A percentile compares a stretch with the other conserved stretches of the same genome.
These are phyloP conservation scores for Fusarium lyarnte DNA, from an alignment of 2,329 filamentous ascomycete genomes.

Conservation along the genomic window DNA sequence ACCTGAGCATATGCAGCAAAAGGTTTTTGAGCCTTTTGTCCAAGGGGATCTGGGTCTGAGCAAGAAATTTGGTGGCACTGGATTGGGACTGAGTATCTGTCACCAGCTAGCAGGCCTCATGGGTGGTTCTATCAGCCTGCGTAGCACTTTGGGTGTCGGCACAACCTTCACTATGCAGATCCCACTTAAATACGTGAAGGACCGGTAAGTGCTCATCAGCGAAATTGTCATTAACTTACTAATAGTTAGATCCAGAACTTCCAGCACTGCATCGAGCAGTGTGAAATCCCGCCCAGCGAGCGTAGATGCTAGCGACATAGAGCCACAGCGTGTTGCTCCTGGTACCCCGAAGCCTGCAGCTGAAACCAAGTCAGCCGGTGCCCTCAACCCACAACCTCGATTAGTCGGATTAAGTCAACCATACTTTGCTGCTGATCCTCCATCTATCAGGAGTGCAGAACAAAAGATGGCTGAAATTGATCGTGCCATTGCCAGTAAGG, in stretches of 20 bases:
- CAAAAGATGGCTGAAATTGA: conserved; percentile 74
- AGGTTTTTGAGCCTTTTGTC: conserved; percentile 93
- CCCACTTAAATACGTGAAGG: conserved; percentile 79
- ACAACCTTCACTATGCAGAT: conserved; percentile 86
- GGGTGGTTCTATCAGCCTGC: conserved; percentile 78
- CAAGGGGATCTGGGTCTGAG: conserved; percentile 90
- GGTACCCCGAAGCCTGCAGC: conserved; percentile 36
- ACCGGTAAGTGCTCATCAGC: conserved; percentile 52
- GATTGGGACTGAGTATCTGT: conserved; percentile 88
- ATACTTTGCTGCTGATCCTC: conserved; percentile 70
- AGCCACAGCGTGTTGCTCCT: conserved; percentile 46
- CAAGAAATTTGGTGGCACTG: conserved; percentile 90
- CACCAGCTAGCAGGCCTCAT: conserved; percentile 85
- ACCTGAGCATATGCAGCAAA: conserved; percentile 77
- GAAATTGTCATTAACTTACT: not conserved
- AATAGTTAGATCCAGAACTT: conserved; percentile 50
- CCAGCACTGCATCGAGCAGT: conserved; percentile 65
- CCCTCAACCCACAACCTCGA: conserved; percentile 76
- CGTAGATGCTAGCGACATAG: conserved; percentile 54
- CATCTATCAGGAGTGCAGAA: conserved; percentile 53
- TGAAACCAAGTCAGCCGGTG: conserved; percentile 47
- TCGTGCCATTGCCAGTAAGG: conserved; percentile 69
- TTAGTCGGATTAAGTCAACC: conserved; percentile 85
- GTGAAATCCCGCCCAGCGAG: conserved; percentile 60
- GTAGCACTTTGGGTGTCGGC: conserved; percentile 76